Conservation (phyloP, 352 stramenopile species). For the Phytopythium boreale region DNA sequence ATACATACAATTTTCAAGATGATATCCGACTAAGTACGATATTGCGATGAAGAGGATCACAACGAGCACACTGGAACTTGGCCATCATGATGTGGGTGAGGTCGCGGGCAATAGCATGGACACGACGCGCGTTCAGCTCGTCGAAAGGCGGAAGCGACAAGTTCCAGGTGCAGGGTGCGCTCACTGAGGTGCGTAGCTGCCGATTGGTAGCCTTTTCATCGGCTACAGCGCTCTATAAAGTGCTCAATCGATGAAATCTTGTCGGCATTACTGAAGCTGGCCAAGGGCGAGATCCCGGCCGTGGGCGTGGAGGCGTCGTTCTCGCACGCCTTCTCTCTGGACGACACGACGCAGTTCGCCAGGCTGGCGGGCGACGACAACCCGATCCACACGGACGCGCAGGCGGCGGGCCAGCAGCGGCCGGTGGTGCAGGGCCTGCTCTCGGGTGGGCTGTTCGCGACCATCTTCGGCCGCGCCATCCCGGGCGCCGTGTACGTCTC, state of each 20-base stretch:
- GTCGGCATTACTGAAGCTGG: conserved; percentile 30
- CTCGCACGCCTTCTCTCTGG: conserved; percentile 54
- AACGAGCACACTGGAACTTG: neutral
- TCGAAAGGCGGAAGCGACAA: neutral
- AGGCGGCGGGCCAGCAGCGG: conserved; percentile 23
- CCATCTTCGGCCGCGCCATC: conserved; percentile 73
- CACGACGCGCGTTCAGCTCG: conserved; percentile 14
- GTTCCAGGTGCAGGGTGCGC: conserved; percentile 33
- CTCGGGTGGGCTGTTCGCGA: conserved; percentile 75
- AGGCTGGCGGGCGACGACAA: conserved; percentile 69
- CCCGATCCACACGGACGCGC: conserved; percentile 67
- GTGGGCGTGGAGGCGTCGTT: conserved; percentile 60
- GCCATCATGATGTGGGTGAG: neutral
- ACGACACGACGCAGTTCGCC: conserved; percentile 64
- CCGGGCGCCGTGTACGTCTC: conserved; percentile 74
- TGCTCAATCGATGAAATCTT: neutral
- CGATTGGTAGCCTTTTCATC: neutral
- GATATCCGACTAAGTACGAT: neutral
- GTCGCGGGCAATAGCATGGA: neutral
- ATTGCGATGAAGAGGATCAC: neutral
- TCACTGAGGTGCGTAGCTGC: conserved; percentile 21
- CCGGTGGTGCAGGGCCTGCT: conserved; percentile 82
- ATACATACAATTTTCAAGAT: neutral
- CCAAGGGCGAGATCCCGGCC: conserved; percentile 32
- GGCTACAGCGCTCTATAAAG: neutral